A percentile compares a stretch with the other conserved stretches of the same genome.
phyloP scores from a whole-genome alignment of 2,329 filamentous ascomycete species.

The Ceratocystis cubensis region DNA sequence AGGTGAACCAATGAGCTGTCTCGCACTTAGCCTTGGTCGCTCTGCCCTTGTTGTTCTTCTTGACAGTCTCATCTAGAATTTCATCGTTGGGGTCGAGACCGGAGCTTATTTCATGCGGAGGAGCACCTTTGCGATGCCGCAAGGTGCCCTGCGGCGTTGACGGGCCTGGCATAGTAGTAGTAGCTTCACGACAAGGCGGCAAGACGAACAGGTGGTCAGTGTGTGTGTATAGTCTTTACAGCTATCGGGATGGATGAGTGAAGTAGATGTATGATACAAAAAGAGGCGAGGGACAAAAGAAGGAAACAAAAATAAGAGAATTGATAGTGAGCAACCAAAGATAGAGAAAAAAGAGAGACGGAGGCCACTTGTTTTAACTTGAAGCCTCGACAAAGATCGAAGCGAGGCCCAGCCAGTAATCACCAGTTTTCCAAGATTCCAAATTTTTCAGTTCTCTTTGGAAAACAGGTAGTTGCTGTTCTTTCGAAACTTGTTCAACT shows the following conservation, averaged over 20 bases:
- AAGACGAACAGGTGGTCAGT: neutral
- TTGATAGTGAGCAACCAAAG: constrained; percentile 20
- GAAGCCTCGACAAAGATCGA: constrained; percentile 18
- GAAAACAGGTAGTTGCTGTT: neutral
- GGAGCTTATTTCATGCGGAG: constrained; percentile 34
- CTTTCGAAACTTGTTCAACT: neutral
- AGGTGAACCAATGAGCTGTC: constrained; percentile 71
- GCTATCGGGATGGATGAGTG: neutral
- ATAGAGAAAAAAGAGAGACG: constrained; percentile 22
- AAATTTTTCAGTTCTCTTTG: neutral
- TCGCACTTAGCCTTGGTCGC: constrained; percentile 39
- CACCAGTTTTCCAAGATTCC: neutral
- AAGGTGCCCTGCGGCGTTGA: constrained; percentile 44
- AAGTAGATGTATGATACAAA: neutral
- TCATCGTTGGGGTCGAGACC: constrained; percentile 28
- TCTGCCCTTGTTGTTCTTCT: constrained; percentile 25
- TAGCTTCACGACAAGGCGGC: neutral
- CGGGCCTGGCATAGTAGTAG: constrained; percentile 35
- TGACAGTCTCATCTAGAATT: constrained; percentile 35
- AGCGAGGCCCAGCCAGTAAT: constrained; percentile 19
- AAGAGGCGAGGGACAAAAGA: constrained; percentile 14
- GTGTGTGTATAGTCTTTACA: neutral
- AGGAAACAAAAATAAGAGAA: constrained; percentile 15
- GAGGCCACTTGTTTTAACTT: constrained; percentile 21
- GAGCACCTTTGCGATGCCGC: constrained; percentile 43